These are phyloP conservation scores for Aspergillus clavatus DNA, from an alignment of 2,329 filamentous ascomycete species.

Conservation along the genomic window DNA sequence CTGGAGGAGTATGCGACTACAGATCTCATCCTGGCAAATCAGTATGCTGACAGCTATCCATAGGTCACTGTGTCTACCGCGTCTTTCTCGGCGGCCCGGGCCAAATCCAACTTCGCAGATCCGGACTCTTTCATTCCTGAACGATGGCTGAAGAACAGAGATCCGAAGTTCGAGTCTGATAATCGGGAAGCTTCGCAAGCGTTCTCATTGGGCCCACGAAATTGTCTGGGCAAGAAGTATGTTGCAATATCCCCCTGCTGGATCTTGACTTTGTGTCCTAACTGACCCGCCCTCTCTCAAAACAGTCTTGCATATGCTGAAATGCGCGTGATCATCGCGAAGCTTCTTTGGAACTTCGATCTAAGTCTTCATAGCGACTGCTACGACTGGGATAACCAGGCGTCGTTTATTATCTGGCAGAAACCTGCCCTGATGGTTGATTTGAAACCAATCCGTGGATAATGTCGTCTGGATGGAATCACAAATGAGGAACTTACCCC, in stretches of 20 bases:
- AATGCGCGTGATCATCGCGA: slow-evolving; percentile 9
- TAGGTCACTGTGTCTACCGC: not conserved
- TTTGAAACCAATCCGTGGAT: not conserved
- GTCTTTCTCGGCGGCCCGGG: slow-evolving; percentile 5
- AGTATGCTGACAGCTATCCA: not conserved
- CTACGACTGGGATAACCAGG: slow-evolving; percentile 1
- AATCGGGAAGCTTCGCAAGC: slow-evolving; percentile 6
- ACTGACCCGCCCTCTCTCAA: not conserved
- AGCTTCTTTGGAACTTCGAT: slow-evolving; percentile 4
- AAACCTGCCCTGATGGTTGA: slow-evolving; percentile 2
- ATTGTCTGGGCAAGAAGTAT: slow-evolving; percentile 12
- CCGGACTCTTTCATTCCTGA: slow-evolving; percentile 11
- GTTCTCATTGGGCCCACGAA: slow-evolving; percentile 8
- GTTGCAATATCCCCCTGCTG: not conserved
- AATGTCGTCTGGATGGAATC: not conserved
- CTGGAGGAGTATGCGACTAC: slow-evolving; percentile 19
- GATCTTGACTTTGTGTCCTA: too few species aligned
- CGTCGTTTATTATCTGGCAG: slow-evolving; percentile 2
- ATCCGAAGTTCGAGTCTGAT: slow-evolving; percentile 1
- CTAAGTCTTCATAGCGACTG: not conserved
- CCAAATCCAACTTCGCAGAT: slow-evolving; percentile 7
- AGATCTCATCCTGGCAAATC: not conserved
- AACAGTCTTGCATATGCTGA: slow-evolving; percentile 10
- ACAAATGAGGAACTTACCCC: too few species aligned
- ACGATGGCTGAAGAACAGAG: slow-evolving; percentile 4